A percentile compares a stretch with the other conserved stretches of the same genome.
Evolutionary conservation across 768 basidiomycete genomes (phyloP).

Genomic region (Serendipita sp.): DNA sequence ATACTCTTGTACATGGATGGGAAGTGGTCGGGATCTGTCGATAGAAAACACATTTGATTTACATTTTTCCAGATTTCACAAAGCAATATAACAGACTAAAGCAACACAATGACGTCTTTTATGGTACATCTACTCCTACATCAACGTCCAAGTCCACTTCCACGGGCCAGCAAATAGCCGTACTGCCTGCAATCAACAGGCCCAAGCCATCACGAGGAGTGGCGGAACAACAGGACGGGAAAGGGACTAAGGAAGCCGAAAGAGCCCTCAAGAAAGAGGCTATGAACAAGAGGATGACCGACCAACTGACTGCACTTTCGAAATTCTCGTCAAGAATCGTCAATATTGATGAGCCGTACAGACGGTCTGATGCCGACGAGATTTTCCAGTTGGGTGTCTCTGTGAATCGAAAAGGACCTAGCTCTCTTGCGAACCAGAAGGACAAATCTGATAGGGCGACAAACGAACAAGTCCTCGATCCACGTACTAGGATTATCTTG

Average conservation of each 20-base stretch:
- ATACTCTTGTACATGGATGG: background rate
- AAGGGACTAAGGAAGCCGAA: background rate
- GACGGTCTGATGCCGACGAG: constrained; percentile 9
- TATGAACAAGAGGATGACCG: constrained; percentile 36
- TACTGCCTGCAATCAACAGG: constrained; percentile 58
- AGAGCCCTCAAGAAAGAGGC: constrained; percentile 10
- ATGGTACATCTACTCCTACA: background rate
- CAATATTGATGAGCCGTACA: constrained; percentile 60
- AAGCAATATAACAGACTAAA: constrained; percentile 93
- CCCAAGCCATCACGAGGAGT: constrained; percentile 27
- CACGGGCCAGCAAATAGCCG: constrained; percentile 28
- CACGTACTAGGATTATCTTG: constrained; percentile 82
- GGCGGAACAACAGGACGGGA: constrained; percentile 12
- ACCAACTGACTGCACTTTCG: constrained; percentile 57
- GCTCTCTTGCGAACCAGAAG: constrained; percentile 72
- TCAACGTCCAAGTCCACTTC: background rate
- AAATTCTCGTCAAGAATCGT: constrained; percentile 63
- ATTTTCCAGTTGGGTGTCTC: constrained; percentile 41
- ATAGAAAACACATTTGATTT: background rate
- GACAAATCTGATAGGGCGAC: constrained; percentile 97
- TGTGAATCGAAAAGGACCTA: constrained; percentile 84
- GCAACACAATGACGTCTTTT: constrained; percentile 47
- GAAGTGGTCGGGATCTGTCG: background rate
- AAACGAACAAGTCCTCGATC: constrained; percentile 90
- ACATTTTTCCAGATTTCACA: constrained; percentile 65